Conservation (phyloP, 2,329 filamentous ascomycete species). For the Didymella exigua region DNA sequence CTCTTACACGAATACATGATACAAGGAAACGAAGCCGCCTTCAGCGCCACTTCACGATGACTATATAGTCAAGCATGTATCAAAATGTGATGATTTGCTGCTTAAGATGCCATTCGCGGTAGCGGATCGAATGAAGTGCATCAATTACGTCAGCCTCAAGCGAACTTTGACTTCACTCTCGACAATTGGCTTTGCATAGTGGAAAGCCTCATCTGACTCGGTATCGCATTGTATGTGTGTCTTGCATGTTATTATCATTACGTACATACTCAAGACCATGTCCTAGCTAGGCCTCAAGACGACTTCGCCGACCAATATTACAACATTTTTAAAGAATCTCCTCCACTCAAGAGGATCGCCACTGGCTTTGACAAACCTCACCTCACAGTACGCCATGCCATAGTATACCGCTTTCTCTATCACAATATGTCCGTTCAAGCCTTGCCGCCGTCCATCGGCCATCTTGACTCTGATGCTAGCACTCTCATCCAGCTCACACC, state of each 20-base stretch:
- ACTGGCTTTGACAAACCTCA: constrained; percentile 91
- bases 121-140: neutral
- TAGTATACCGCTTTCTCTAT: constrained; percentile 72
- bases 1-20: too few relatives aligned
- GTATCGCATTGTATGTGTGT: neutral
- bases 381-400: constrained; percentile 71
- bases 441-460: constrained; percentile 72
- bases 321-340: constrained; percentile 95
- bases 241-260: constrained; percentile 5
- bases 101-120: neutral
- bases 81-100: too few relatives aligned
- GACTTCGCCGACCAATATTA: constrained; percentile 82
- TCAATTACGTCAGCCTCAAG: neutral
- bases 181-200: neutral
- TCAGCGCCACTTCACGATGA: too few relatives aligned
- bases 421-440: constrained; percentile 74
- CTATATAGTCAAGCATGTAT: too few relatives aligned
- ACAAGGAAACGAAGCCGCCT: too few relatives aligned
- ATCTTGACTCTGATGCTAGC: constrained; percentile 75
- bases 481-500: constrained; percentile 55
- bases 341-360: constrained; percentile 97
- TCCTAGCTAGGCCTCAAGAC: constrained; percentile 59
- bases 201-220: neutral
- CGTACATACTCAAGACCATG: neutral
- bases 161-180: neutral